Base-by-base conservation (phyloP, 108 stramenopile genomes). In the Skeletonema costatum region DNA sequence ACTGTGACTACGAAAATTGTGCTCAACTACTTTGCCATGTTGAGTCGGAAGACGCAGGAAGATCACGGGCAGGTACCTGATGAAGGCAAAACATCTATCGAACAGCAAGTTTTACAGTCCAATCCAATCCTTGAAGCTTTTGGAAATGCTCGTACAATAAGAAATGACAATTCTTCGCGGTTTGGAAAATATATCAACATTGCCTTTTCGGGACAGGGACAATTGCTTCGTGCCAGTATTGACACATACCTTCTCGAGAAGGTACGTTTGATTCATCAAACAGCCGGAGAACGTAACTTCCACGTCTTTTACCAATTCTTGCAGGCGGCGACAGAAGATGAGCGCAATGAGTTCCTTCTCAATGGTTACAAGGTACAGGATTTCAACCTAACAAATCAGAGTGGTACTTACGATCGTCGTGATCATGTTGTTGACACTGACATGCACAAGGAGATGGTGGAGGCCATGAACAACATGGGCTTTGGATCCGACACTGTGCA, bases 111-210 rank as follows among this genome's bases (percentile, higher is more conserved):
- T 2, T 58, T 97, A n/a, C 85, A 90, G 64, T 93, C 90, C 70
- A 96, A 97, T 76, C 97, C 94, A 12, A 90, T 97, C 46, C 70
- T 97, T 30, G 97, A 97, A 81, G 91, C 94, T 10, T 97, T 97
- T 81, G 97, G 97, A 14, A 97, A 97, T 81, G 97, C 97, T 14
- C 78, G 92, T 32, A 96, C 94, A 33, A 81, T 90, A 11, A 78
- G 94, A 35, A 97, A 95, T 75, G 93, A 98, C 80, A 99, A 99
- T 74, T 95, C 93, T 16, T 91, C 88, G 1, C 80, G 99, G n/a
- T 99, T 99, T 84, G 98, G 98, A 7, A 99, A 99, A 75, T 99
- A 92, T 72, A 97, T 99, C 67, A 90, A 92, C 35, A 76, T 95
- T 12, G 75, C 81, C 2, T 95, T 95, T 73, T 73, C 83, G 0